These are phyloP conservation scores for Fusarium siculi DNA, from an alignment of 2,329 filamentous ascomycete species.

Conservation along the genomic window DNA sequence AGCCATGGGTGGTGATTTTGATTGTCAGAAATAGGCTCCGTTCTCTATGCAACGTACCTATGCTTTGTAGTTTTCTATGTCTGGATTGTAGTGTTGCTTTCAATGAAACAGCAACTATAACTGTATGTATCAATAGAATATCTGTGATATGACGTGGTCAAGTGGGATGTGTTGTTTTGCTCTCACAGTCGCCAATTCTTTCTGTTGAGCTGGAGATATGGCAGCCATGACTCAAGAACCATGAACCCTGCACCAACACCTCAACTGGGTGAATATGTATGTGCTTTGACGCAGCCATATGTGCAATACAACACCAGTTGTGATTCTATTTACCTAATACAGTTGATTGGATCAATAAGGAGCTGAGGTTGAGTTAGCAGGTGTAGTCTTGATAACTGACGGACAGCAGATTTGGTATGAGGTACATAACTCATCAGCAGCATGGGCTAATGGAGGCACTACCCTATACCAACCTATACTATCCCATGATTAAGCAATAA, in stretches of 20 bases:
- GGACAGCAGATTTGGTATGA: not conserved
- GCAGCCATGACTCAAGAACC: slow-evolving; percentile 17
- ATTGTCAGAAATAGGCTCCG: not conserved
- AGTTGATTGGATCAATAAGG: not conserved
- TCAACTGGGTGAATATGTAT: not conserved
- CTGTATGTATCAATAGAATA: not conserved
- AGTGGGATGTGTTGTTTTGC: not conserved
- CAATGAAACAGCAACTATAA: not conserved
- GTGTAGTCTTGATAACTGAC: not conserved
- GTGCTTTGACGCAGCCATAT: slow-evolving; percentile 16
- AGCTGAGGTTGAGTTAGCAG: not conserved
- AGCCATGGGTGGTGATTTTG: not conserved
- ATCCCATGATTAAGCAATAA: not conserved
- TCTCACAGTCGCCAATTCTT: not conserved
- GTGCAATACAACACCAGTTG: not conserved
- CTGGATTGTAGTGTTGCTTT: not conserved
- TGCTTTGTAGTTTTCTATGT: not conserved
- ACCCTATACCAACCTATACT: not conserved
- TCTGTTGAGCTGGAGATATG: not conserved
- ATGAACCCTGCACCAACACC: slow-evolving; percentile 8
- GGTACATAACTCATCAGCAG: not conserved
- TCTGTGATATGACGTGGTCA: not conserved
- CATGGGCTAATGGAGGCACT: not conserved
- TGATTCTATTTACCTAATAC: not conserved
- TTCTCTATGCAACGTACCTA: slow-evolving; percentile 1